Evolutionary conservation across 108 stramenopile species (phyloP).

Genomic region (Epipyxis sp.): DNA sequence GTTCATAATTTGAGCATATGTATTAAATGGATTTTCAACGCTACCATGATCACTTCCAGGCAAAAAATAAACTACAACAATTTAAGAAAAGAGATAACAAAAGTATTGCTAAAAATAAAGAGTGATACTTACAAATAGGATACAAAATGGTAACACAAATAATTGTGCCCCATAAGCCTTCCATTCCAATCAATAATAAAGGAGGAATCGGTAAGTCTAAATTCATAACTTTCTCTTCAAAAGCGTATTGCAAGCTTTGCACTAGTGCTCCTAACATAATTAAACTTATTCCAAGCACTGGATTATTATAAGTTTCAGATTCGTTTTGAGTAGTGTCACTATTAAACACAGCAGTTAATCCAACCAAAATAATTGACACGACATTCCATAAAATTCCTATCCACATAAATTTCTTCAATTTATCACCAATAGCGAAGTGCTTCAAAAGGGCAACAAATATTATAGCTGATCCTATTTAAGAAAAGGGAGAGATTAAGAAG

Average conservation of each 20-base stretch:
- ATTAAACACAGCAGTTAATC: constrained; percentile 57
- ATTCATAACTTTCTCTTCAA: constrained; percentile 85
- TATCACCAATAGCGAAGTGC: constrained; percentile 68
- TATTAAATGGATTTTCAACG: constrained; percentile 56
- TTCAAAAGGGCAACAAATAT: constrained; percentile 88
- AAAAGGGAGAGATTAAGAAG: neutral
- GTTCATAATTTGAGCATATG: neutral
- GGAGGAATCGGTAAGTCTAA: constrained; percentile 61
- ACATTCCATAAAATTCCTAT: constrained; percentile 78
- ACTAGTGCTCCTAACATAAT: constrained; percentile 79
- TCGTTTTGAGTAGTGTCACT: constrained; percentile 53
- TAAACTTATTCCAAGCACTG: constrained; percentile 70
- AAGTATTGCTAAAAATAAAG: too few species aligned
- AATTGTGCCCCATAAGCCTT: constrained; percentile 82
- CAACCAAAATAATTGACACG: constrained; percentile 71
- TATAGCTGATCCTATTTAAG: constrained; percentile 57
- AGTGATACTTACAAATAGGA: too few species aligned
- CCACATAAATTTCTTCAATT: constrained; percentile 72
- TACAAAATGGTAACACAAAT: constrained; percentile 70
- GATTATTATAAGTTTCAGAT: constrained; percentile 29
- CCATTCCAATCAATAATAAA: constrained; percentile 79
- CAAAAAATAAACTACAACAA: constrained; percentile 66
- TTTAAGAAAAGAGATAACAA: too few species aligned
- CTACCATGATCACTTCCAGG: constrained; percentile 82
- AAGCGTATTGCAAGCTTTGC: constrained; percentile 79